Conservation (phyloP, 2,329 filamentous ascomycete species). For the Alternaria incomplexa region DNA sequence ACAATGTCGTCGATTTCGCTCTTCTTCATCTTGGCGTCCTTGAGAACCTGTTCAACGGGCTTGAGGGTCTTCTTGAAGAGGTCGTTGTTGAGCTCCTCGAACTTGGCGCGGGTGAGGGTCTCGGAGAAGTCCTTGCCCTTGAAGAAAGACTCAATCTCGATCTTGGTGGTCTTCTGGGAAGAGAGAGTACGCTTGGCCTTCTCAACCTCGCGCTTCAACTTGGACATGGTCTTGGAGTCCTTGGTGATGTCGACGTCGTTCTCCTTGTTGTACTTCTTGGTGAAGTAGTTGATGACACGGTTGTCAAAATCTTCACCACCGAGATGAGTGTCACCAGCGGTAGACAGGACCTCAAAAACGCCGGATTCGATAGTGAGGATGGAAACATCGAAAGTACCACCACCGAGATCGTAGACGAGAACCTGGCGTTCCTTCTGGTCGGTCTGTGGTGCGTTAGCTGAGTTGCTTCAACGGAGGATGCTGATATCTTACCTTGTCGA, state of each 20-base stretch:
- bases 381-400: conserved; percentile 57
- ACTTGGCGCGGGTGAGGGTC: conserved; percentile 97
- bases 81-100: conserved; percentile 98
- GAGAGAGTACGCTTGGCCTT: conserved; percentile 98
- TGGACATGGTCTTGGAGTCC: conserved; percentile 97
- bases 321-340: conserved; percentile 94
- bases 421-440: conserved; percentile 49
- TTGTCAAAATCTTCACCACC: conserved; percentile 99
- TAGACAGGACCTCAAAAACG: conserved; percentile 93
- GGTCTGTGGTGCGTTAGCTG: conserved; percentile 21
- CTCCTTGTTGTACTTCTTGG: conserved; percentile 99
- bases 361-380: conserved; percentile 88
- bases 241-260: conserved; percentile 89
- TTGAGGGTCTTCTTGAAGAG: conserved; percentile 99
- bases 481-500: conserved; percentile 51
- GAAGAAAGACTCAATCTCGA: conserved; percentile 97
- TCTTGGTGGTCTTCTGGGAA: conserved; percentile 89
- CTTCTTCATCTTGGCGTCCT: conserved; percentile 98
- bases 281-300: conserved; percentile 93
- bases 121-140: conserved; percentile 98
- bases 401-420: conserved; percentile 52
- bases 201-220: conserved; percentile 98
- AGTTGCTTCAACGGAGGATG: neutral
- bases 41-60: conserved; percentile 97
- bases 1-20: conserved; percentile 94